Evolutionary conservation across 306 rosid genomes (phyloP).

Genomic region (Prunus salicina): DNA sequence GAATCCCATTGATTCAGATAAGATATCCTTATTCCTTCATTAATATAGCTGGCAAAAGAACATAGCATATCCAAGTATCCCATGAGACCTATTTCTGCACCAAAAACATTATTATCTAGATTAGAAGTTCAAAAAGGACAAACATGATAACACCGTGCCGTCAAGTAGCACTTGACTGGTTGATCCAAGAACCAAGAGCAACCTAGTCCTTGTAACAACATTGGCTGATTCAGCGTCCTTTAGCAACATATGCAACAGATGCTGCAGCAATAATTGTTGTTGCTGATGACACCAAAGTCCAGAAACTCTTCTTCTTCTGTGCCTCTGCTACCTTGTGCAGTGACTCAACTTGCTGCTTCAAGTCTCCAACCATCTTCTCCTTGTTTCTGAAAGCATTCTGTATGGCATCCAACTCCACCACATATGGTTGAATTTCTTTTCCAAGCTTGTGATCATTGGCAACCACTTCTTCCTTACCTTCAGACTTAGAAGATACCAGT

Average conservation of each 20-base stretch:
- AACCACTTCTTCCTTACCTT: conserved; percentile 33
- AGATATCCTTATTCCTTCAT: neutral
- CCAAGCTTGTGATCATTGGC: conserved; percentile 34
- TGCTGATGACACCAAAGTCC: conserved; percentile 63
- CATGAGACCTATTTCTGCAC: neutral
- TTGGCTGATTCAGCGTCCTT: conserved; percentile 47
- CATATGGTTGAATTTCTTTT: conserved; percentile 43
- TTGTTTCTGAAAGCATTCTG: conserved; percentile 55
- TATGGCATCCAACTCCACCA: conserved; percentile 59
- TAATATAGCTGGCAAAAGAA: neutral
- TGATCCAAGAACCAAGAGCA: conserved; percentile 16
- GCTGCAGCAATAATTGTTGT: conserved; percentile 65
- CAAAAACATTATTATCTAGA: conserved; percentile 23
- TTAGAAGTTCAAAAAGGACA: conserved; percentile 16
- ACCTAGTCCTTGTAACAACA: conserved; percentile 24
- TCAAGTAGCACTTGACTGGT: conserved; percentile 26
- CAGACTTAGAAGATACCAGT: conserved; percentile 24
- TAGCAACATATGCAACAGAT: conserved; percentile 59
- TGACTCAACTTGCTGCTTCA: conserved; percentile 45
- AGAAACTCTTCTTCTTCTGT: conserved; percentile 53
- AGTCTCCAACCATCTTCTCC: conserved; percentile 51
- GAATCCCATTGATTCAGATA: neutral
- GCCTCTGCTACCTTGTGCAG: conserved; percentile 36
- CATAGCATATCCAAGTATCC: neutral
- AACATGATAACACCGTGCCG: conserved; percentile 17